Base-by-base conservation (phyloP, 345 rosid genomes). In the Salix arbutifolia region DNA sequence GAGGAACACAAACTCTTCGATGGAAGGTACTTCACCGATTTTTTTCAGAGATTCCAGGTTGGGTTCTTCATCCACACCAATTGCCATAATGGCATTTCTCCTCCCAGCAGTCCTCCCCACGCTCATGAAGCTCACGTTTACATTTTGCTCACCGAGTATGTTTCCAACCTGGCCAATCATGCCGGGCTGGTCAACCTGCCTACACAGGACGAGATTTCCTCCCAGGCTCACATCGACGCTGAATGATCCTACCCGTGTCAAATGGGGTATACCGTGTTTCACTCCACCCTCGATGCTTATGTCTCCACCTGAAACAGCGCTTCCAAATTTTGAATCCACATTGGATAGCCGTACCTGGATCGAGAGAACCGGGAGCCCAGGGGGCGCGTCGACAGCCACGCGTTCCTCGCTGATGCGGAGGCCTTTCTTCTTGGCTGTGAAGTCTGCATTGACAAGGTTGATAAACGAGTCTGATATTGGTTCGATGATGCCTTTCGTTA, bases 11-110 rank as follows among this genome's bases (percentile, higher is more conserved):
- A 93, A 91, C 85, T 93, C 97, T 75, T 91, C 90, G 30, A 93
- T 72, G 0, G 96, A 94, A 2, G 85, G 77, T 11, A 93, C 96
- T 1, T 85, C 74, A 0, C 97, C 96, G 21, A 90, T 89, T 77
- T 65, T 81, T 75, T 71, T 77, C 12, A 93, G 90, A 30, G 94
- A 77, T 50, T 87, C 91, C 52, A 76, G 79, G 40, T 69, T 74
- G n/a, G 97, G 93, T 65, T 89, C 94, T 77, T 93, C 97, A 76
- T 93, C 97, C 6, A 91, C 96, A 4, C 96, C 97, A 11, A 93
- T 93, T 0, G 96, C 97, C 97, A 93, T 93, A 17, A 93, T 86
- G 17, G 93, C 97, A 31, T 85, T 87, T 73, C 85, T 90, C 86
- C 87, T 83, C 62, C 81, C 79, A 8, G 71, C 72, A 3, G 87